Evolutionary conservation across 1,284 basidiomycete species (phyloP).

Genomic region (Ceratobasidium sp.): DNA sequence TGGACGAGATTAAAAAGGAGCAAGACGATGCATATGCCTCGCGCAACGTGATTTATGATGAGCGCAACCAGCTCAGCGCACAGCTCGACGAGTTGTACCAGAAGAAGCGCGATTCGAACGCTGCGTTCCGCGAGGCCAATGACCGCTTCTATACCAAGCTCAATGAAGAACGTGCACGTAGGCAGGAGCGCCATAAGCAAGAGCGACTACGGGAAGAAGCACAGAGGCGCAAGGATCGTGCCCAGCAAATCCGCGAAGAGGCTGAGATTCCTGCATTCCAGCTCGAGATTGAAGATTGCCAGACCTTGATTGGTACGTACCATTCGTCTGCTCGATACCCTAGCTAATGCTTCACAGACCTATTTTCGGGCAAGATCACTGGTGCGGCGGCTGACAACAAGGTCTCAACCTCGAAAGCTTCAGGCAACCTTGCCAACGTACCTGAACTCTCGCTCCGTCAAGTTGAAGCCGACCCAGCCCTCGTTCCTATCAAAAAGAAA

Average conservation of each 20-base stretch:
- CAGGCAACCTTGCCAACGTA: constrained; percentile 67
- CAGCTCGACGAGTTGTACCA: constrained; percentile 77
- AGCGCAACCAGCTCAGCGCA: constrained; percentile 78
- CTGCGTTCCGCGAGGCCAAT: constrained; percentile 78
- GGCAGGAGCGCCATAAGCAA: constrained; percentile 78
- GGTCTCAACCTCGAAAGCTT: constrained; percentile 26
- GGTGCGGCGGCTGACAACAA: constrained; percentile 50
- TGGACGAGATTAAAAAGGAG: constrained; percentile 86
- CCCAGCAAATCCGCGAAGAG: constrained; percentile 85
- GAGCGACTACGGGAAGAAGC: constrained; percentile 87
- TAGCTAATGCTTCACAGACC: constrained; percentile 54
- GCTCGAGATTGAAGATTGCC: constrained; percentile 95
- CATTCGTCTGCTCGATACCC: not conserved
- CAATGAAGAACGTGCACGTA: constrained; percentile 82
- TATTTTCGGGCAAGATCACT: constrained; percentile 77
- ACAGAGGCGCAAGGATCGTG: constrained; percentile 81
- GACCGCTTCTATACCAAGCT: constrained; percentile 83
- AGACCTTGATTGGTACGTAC: constrained; percentile 71
- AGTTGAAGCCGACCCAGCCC: constrained; percentile 77
- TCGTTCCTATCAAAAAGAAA: constrained; percentile 90
- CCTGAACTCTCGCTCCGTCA: constrained; percentile 85
- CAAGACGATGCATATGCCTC: constrained; percentile 84
- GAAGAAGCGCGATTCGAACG: constrained; percentile 77
- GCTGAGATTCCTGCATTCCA: constrained; percentile 91
- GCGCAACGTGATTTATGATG: constrained; percentile 85